Evolutionary conservation across 163 green algal genomes (phyloP).

Genomic region (Chlamydomonas reinhardtii): DNA sequence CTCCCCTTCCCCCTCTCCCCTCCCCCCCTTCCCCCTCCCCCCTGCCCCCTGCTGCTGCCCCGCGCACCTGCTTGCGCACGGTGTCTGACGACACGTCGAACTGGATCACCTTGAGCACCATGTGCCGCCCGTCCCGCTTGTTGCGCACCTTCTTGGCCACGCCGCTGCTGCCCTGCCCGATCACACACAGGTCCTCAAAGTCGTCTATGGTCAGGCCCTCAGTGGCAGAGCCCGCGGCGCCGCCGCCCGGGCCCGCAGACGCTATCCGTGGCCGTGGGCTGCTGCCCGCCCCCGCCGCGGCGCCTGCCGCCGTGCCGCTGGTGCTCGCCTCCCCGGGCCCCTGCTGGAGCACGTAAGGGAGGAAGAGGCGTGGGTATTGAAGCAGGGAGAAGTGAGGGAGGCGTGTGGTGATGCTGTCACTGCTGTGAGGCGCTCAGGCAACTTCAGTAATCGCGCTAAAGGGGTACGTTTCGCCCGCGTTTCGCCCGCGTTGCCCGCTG

Average conservation of each 20-base stretch:
- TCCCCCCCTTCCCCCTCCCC: too few relatives aligned
- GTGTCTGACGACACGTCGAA: slow-evolving; percentile 75
- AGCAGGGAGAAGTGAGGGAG: too few relatives aligned
- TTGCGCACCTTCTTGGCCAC: slow-evolving; percentile 83
- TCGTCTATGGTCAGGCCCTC: slow-evolving; percentile 70
- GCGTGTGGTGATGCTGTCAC: too few relatives aligned
- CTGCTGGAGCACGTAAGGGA: neutral
- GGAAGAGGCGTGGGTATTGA: too few relatives aligned
- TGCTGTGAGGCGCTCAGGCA: too few relatives aligned
- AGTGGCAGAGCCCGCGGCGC: neutral
- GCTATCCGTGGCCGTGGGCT: neutral
- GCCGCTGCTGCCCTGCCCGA: slow-evolving; percentile 82
- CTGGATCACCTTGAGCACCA: slow-evolving; percentile 87
- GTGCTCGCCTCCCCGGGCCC: slow-evolving; percentile 36
- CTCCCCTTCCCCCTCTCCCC: too few relatives aligned
- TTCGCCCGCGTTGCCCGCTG: too few relatives aligned
- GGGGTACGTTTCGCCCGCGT: too few relatives aligned
- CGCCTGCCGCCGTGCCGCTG: slow-evolving; percentile 7
- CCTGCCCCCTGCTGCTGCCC: too few relatives aligned
- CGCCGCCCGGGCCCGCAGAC: neutral
- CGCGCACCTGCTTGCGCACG: slow-evolving; percentile 68
- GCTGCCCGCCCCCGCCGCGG: neutral
- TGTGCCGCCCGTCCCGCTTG: slow-evolving; percentile 60
- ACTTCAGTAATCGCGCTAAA: too few relatives aligned
- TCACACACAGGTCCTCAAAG: slow-evolving; percentile 71